Evolutionary conservation across 2,329 filamentous ascomycete genomes (phyloP).

Genomic region (Colletotrichum acutatum): DNA sequence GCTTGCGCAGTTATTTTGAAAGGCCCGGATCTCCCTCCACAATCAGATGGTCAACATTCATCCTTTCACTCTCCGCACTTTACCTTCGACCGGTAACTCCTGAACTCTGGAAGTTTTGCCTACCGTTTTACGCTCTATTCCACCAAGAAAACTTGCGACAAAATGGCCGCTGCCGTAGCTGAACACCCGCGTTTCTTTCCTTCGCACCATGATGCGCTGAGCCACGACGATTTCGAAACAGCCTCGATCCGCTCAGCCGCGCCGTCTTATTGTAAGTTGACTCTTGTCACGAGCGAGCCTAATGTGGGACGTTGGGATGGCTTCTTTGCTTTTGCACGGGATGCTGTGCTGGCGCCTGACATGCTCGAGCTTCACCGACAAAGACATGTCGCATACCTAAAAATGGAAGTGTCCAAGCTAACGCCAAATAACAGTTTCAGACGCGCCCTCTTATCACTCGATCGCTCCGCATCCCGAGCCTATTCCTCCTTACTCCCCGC

Average conservation of each 20-base stretch:
- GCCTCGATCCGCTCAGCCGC: slow-evolving; percentile 74
- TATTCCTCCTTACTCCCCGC: slow-evolving; percentile 63
- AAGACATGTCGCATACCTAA: not conserved
- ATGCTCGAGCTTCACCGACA: slow-evolving; percentile 7
- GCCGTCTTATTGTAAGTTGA: slow-evolving; percentile 72
- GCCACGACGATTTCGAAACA: slow-evolving; percentile 71
- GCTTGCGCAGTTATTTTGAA: slow-evolving; percentile 11
- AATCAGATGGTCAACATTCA: slow-evolving; percentile 16
- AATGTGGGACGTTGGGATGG: not conserved
- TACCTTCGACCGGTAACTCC: slow-evolving; percentile 15
- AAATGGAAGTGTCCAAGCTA: not conserved
- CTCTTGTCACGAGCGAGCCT: not conserved
- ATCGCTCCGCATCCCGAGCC: slow-evolving; percentile 58
- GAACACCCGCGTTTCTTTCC: slow-evolving; percentile 33
- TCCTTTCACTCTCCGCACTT: slow-evolving; percentile 7
- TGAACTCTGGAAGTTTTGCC: not conserved
- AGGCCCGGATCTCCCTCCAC: slow-evolving; percentile 1
- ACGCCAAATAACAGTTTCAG: slow-evolving; percentile 61
- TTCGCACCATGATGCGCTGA: slow-evolving; percentile 42
- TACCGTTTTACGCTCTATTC: not conserved
- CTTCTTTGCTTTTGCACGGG: not conserved
- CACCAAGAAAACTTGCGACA: not conserved
- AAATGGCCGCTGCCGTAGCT: slow-evolving; percentile 29
- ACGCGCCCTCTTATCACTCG: slow-evolving; percentile 73
- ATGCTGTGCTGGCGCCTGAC: not conserved